phyloP scores from a whole-genome alignment of 2,329 filamentous ascomycete species.

The Pezicula carpinea region DNA sequence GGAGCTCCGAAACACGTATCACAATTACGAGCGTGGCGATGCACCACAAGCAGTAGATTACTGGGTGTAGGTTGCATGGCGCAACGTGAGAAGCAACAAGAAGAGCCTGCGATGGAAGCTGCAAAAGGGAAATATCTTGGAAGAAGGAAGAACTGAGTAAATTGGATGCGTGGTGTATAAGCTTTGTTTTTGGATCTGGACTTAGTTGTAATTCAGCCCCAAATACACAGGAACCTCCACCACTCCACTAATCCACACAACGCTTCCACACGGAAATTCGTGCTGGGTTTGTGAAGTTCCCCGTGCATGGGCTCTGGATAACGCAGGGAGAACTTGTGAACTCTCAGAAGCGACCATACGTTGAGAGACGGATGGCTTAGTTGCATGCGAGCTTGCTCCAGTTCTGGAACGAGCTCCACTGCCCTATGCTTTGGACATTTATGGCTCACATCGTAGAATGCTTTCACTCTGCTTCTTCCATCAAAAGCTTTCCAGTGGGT shows the following conservation, averaged over 20 bases:
- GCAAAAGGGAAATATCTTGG: background rate
- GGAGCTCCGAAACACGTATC: background rate
- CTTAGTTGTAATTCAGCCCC: background rate
- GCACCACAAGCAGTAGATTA: background rate
- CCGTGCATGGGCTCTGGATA: background rate
- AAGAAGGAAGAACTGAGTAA: background rate
- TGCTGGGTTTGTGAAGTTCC: background rate
- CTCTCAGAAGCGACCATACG: no score
- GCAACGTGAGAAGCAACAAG: background rate
- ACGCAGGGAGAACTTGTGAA: background rate
- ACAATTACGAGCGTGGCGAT: background rate
- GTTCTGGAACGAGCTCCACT: no score
- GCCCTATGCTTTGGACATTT: background rate
- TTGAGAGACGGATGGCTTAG: no score
- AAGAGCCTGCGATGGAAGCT: background rate
- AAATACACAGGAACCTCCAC: background rate
- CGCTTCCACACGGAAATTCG: background rate
- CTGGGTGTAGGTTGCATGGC: background rate
- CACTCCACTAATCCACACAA: background rate
- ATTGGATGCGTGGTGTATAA: no score
- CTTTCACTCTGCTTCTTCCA: no score
- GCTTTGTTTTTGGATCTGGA: background rate
- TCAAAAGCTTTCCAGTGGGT: background rate
- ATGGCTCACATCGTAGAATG: no score
- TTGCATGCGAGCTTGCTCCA: no score